Evolutionary conservation across 805 yeast species (phyloP), one percentile per base, ranked within the genome.

Genomic region (Saturnispora gosingensis): DNA sequence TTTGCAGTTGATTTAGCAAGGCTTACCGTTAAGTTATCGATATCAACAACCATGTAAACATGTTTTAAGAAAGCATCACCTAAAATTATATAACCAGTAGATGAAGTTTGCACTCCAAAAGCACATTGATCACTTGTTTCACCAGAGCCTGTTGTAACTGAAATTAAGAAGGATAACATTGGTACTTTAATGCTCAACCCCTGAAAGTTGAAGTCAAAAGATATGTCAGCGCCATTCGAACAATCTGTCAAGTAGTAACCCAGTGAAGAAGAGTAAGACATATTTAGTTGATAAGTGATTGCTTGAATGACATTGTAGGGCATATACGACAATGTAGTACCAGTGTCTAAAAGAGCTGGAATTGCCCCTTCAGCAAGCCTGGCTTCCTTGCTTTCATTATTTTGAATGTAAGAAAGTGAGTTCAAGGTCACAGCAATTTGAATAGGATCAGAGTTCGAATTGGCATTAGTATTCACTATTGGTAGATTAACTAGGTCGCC

Each of bases 151-250:
- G 59, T 53, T 4, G 53, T 28, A 13, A 66, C 48, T 4, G 49
- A 24, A n/a, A 65, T 45, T 39, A 55, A 46, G 43, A 63, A 64
- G 22, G 61, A 53, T 5, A 57, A 45, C 16, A 78, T 60, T 28
- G 87, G 83, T 7, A 77, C 79, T 15, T 69, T 61, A 52, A 84
- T 77, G 9, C 63, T 59, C n/a, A 72, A 63, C 5, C 88, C 89
- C 53, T 80, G 79, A 66, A 85, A 81, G 57, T 76, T 68, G 57
- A 79, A 79, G 39, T 69, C 68, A 9, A 79, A 54, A 56, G 49
- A 49, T n/a, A 52, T 52, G 35, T 59, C 55, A n/a, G 54, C 54
- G 10, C 61, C 57, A 54, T 63, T 58, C 1, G 54, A 48, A 62
- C 89, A 84, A 5, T 63, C 63, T 56, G 77, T 61, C 7, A 67